Percentiles rank a stretch among this genome's conserved stretches.
Conservation (phyloP, 2,329 filamentous ascomycete genomes). For the Fusarium nygamai region DNA sequence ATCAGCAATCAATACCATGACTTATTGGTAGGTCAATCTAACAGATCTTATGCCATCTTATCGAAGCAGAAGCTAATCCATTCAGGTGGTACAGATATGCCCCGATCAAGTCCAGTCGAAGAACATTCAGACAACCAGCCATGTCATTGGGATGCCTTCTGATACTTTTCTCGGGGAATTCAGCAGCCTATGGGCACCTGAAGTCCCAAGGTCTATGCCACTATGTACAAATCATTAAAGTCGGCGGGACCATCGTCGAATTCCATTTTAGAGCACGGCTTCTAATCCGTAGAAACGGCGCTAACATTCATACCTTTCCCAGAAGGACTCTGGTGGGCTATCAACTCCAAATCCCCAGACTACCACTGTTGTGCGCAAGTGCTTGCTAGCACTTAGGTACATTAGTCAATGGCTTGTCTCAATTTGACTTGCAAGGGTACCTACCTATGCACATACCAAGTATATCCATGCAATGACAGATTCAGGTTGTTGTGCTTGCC, state of each 20-base stretch:
- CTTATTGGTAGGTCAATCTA: neutral
- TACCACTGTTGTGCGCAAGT: conserved; percentile 5
- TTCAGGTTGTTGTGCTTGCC: neutral
- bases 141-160: neutral
- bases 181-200: neutral
- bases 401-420: neutral
- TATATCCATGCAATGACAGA: neutral
- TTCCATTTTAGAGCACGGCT: neutral
- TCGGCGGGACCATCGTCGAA: neutral
- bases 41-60: neutral
- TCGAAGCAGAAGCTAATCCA: neutral
- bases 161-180: neutral
- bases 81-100: neutral
- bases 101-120: conserved; percentile 18
- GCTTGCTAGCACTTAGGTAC: neutral
- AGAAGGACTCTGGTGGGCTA: neutral
- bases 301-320: neutral
- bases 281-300: neutral
- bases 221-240: conserved; percentile 8
- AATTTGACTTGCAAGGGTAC: no score
- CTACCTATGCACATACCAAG: no score
- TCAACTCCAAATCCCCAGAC: conserved; percentile 9
- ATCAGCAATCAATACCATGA: neutral
- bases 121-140: conserved; percentile 1
- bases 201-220: neutral